phyloP scores from a whole-genome alignment of 345 rosid genomes.

The Punica granatum region DNA sequence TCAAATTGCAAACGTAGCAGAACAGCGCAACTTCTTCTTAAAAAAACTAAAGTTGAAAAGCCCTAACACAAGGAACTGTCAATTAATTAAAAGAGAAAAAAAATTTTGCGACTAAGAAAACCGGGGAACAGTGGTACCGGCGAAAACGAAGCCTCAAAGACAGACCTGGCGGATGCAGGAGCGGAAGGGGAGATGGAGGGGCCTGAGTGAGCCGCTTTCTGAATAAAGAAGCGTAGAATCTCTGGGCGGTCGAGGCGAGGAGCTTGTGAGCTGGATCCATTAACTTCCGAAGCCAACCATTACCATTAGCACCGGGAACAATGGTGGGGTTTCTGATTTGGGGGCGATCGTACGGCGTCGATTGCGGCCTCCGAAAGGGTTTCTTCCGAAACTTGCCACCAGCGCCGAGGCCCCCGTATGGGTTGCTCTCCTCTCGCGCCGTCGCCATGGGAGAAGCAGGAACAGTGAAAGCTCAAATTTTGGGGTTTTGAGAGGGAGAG shows the following conservation, averaged over 20 bases:
- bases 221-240: slow-evolving; percentile 63
- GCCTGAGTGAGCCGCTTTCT: slow-evolving; percentile 62
- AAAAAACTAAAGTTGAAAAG: neutral
- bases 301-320: slow-evolving; percentile 15
- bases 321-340: slow-evolving; percentile 34
- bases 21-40: neutral
- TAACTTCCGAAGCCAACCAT: slow-evolving; percentile 78
- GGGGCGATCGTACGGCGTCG: slow-evolving; percentile 81
- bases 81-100: neutral
- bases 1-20: neutral
- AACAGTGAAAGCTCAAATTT: slow-evolving; percentile 28
- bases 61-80: neutral
- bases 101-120: too few species aligned
- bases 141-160: neutral
- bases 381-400: slow-evolving; percentile 74
- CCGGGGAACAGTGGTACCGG: neutral
- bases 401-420: slow-evolving; percentile 34
- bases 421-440: slow-evolving; percentile 35
- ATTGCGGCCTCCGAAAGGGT: slow-evolving; percentile 39
- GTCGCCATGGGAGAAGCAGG: slow-evolving; percentile 37
- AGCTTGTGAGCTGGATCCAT: slow-evolving; percentile 91
- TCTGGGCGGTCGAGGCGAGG: slow-evolving; percentile 66
- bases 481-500: slow-evolving; percentile 10
- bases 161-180: slow-evolving; percentile 9
- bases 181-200: slow-evolving; percentile 22